Evolutionary conservation across 345 rosid species (phyloP), one percentile per base, ranked within the genome.

Genomic region (Raphanus raphanistrum): DNA sequence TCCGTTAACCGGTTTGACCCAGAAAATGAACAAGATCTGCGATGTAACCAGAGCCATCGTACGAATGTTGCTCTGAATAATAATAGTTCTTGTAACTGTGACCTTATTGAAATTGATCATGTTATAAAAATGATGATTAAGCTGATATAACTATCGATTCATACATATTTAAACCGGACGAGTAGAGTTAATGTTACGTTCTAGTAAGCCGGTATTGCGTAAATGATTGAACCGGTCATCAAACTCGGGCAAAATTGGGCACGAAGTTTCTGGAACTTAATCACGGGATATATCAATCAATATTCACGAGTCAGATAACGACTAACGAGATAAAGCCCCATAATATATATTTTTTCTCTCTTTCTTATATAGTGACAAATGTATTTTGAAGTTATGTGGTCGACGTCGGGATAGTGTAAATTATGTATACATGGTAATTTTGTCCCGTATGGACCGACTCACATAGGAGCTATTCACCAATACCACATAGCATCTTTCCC

Each of bases 41-140:
- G 73, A 41, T 35, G 78, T 87, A 48, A 80, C 80, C 0, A 62
- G 70, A 71, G 75, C 88, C n/a, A 79, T 87, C 68, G 50, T 82
- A 32, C 62, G 80, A 55, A 54, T 70, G 33, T 74, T 82, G 58
- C 73, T 69, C 11, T 69, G 17, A 63, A 61, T 29, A 61, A 12
- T 27, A 2, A 52, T 52, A 16, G 16, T 52, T 48, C 33, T 48
- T 48, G 55, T n/a, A 45, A 48, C 55, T 48, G 8, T 13, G 11
- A 12, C 15, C 52, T 48, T 48, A 48, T 1, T 48, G 55, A 48
- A 48, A 48, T 58, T 25, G 10, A 26, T 32, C 29, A 28, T 58
- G 32, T 17, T 55, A 55, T 55, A 33, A 33, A 33, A 5, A 8
- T 38, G 31, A 28, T 28, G 31, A 28, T 28, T 28, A 2, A 28